Conservation (phyloP, 139 green algal species). For the Astrephomene gubernaculifera region DNA sequence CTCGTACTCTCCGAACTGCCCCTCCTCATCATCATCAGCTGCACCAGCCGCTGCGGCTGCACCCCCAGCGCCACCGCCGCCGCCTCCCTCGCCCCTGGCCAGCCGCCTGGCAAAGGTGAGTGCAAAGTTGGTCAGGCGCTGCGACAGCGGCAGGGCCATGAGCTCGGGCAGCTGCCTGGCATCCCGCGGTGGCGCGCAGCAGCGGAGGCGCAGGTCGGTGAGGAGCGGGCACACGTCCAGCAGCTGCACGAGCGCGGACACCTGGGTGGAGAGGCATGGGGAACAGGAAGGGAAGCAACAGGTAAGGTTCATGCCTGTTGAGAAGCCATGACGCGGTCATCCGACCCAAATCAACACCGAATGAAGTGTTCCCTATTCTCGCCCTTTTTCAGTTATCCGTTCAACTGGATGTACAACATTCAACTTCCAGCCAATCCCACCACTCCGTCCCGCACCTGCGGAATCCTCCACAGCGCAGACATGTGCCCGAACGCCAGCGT, state of each 20-base stretch:
- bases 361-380: too few species aligned
- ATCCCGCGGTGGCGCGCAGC: constrained; percentile 1
- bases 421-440: too few species aligned
- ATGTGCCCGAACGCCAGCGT: constrained; percentile 39
- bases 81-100: not conserved
- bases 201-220: constrained; percentile 35
- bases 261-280: not conserved
- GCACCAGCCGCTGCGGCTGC: not conserved
- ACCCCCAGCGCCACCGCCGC: not conserved
- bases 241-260: not conserved
- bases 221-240: constrained; percentile 31
- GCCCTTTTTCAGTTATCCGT: too few species aligned
- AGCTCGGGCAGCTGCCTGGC: constrained; percentile 16
- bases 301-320: too few species aligned
- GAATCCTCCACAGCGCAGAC: constrained; percentile 24
- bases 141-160: constrained; percentile 18
- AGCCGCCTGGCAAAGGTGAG: constrained; percentile 25
- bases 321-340: too few species aligned
- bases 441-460: not conserved
- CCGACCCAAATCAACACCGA: too few species aligned
- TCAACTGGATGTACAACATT: too few species aligned
- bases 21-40: not conserved
- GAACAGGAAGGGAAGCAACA: not conserved
- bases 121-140: constrained; percentile 43
- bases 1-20: constrained; percentile 36